Conservation (phyloP, 2,329 filamentous ascomycete species). For the Fusarium nanum region DNA sequence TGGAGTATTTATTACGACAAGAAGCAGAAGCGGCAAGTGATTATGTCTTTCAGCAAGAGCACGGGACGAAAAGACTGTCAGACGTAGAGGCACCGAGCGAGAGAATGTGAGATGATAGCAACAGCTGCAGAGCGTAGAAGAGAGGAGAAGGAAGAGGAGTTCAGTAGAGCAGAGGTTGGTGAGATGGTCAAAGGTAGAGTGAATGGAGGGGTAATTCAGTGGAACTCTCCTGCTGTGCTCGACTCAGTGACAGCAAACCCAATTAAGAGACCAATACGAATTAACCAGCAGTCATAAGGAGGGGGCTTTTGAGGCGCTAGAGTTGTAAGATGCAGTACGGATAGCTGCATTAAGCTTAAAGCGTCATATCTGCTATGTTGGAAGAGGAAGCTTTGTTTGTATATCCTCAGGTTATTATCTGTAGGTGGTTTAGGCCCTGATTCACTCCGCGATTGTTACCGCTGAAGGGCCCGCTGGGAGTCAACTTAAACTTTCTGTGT, state of each 20-base stretch:
- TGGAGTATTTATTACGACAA: slow-evolving; percentile 20
- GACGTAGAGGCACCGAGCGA: slow-evolving; percentile 12
- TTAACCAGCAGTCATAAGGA: slow-evolving; percentile 14
- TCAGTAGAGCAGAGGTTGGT: slow-evolving; percentile 1
- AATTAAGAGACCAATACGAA: slow-evolving; percentile 13
- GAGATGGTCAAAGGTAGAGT: slow-evolving; percentile 1
- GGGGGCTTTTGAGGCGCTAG: slow-evolving; percentile 19
- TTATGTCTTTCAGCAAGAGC: slow-evolving; percentile 28
- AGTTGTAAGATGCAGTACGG: background rate
- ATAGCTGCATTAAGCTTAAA: slow-evolving; percentile 10
- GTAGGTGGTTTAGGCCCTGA: background rate
- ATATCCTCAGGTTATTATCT: background rate
- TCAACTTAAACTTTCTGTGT: background rate
- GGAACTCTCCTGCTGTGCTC: slow-evolving; percentile 18
- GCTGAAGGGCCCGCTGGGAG: background rate
- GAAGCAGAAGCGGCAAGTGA: slow-evolving; percentile 18
- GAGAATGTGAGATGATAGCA: slow-evolving; percentile 6
- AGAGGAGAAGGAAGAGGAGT: background rate
- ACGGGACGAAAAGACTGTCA: slow-evolving; percentile 10
- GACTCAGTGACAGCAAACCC: background rate
- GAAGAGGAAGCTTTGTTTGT: slow-evolving; percentile 7
- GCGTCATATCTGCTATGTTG: background rate
- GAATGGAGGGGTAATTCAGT: slow-evolving; percentile 30
- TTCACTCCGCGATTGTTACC: slow-evolving; percentile 5
- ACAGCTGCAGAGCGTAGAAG: background rate